Percentiles rank a stretch among this genome's conserved stretches.
Evolutionary conservation across 2,329 filamentous ascomycete genomes (phyloP).

Genomic region (Tolypocladium capitatum): DNA sequence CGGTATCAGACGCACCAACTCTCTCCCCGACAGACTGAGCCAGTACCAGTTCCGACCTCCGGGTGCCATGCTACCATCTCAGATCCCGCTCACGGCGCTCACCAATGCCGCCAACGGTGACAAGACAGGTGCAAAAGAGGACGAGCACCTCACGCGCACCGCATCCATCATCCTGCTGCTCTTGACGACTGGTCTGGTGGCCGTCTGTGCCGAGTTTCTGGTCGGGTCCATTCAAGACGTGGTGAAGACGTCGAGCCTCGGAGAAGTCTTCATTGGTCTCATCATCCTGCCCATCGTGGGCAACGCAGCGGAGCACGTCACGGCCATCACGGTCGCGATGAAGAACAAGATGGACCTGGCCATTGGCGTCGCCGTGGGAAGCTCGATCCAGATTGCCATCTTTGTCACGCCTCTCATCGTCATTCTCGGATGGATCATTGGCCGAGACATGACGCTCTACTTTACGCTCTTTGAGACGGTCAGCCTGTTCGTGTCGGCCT

Average conservation of each 20-base stretch:
- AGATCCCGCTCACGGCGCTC: slow-evolving; percentile 26
- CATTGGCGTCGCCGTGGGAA: slow-evolving; percentile 58
- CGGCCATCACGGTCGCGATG: slow-evolving; percentile 55
- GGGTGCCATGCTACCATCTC: slow-evolving; percentile 35
- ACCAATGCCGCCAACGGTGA: slow-evolving; percentile 13
- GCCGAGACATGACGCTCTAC: slow-evolving; percentile 62
- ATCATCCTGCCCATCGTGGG: slow-evolving; percentile 62
- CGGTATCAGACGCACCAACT: slow-evolving; percentile 61
- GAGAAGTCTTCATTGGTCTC: slow-evolving; percentile 56
- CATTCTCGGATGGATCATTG: slow-evolving; percentile 57
- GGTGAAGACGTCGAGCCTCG: slow-evolving; percentile 39
- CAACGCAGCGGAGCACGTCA: slow-evolving; percentile 62
- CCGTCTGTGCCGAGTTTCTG: slow-evolving; percentile 57
- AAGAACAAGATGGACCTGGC: slow-evolving; percentile 69
- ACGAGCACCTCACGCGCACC: slow-evolving; percentile 37
- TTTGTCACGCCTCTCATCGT: slow-evolving; percentile 60
- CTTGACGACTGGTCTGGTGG: slow-evolving; percentile 51
- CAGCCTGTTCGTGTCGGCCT: slow-evolving; percentile 68
- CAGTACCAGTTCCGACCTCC: slow-evolving; percentile 28
- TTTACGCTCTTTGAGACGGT: slow-evolving; percentile 86
- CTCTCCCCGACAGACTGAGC: slow-evolving; percentile 56
- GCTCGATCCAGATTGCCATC: slow-evolving; percentile 59
- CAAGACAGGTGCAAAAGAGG: slow-evolving; percentile 19
- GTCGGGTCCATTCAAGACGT: slow-evolving; percentile 55
- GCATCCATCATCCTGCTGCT: slow-evolving; percentile 50